Base-by-base conservation (phyloP, 176 grass and related monocot species). In the Triticum urartu region DNA sequence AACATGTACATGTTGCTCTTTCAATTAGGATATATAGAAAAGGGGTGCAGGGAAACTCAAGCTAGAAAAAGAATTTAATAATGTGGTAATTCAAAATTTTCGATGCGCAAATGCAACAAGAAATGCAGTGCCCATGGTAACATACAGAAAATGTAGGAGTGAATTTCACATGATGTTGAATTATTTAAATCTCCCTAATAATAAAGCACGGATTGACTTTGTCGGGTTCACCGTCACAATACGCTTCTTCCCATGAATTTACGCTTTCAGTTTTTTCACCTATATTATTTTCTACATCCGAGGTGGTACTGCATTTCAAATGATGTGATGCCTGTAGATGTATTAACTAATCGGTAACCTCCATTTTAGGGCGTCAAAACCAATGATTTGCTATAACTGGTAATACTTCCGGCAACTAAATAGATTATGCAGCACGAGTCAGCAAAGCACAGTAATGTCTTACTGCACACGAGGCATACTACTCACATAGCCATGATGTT, bases 11-110 rank as follows among this genome's bases (percentile, higher is more conserved):
- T 81, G 43, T 22, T 62, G 3, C 50, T 18, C 67, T 30, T 70
- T 84, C 88, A 64, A 18, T 75, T 64, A 62, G 61, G 84, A 81
- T 32, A 28, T 21, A 81, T 50, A 91, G 65, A 80, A 25, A 83
- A 64, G 2, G 4, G 2, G 35, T 24, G 14, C 48, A 40, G 26
- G 25, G 28, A 75, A 72, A 92, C 66, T 64, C 64, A 69, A 80
- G 21, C 79, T 63, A 61, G 64, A 79, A 65, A 32, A 38, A 30
- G 67, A 35, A 54, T 14, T 35, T 4, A n/a, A 28, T 70, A 52
- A 50, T 75, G 35, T 73, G 26, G 75, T n/a, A n/a, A 59, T n/a
- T 77, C 33, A 4, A 82, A 85, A 21, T 20, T 67, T 75, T 24
- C 11, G 61, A 32, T 36, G 22, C 52, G 50, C 14, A 17, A 73